Evolutionary conservation across 2,329 filamentous ascomycete genomes (phyloP).

Genomic region (Chalaropsis thielavioides): DNA sequence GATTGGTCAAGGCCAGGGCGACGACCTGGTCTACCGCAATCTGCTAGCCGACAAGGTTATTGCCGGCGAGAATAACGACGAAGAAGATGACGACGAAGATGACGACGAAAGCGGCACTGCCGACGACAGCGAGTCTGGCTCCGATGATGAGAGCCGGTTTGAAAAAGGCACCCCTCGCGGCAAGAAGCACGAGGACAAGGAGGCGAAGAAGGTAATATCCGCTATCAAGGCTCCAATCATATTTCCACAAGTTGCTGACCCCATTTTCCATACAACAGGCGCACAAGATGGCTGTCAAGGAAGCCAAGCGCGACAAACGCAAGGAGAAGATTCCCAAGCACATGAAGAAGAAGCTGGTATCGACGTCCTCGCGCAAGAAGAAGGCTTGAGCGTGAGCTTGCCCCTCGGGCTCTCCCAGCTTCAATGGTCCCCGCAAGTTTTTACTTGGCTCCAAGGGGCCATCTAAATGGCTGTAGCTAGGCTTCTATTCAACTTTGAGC

Average conservation of each 20-base stretch:
- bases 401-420: too few species aligned
- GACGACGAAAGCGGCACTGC: slow-evolving; percentile 23
- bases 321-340: slow-evolving; percentile 95
- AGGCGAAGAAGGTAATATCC: slow-evolving; percentile 55
- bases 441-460: background rate
- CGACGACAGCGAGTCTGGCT: slow-evolving; percentile 30
- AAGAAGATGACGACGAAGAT: slow-evolving; percentile 29
- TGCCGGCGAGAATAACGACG: slow-evolving; percentile 25
- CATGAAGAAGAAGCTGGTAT: slow-evolving; percentile 77
- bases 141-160: slow-evolving; percentile 41
- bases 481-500: background rate
- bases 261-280: slow-evolving; percentile 23
- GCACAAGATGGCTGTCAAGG: slow-evolving; percentile 85
- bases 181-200: slow-evolving; percentile 81
- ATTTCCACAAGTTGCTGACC: slow-evolving; percentile 20
- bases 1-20: slow-evolving; percentile 56
- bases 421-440: background rate
- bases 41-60: slow-evolving; percentile 59
- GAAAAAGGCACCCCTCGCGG: slow-evolving; percentile 58
- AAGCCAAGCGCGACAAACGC: slow-evolving; percentile 84
- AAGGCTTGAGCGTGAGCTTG: slow-evolving; percentile 25
- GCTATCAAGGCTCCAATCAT: background rate
- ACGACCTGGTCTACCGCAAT: slow-evolving; percentile 70
- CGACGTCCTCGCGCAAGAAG: slow-evolving; percentile 46
- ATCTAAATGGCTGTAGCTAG: background rate